Evolutionary conservation across 768 basidiomycete species (phyloP).

Genomic region (Amyloporia xantha): DNA sequence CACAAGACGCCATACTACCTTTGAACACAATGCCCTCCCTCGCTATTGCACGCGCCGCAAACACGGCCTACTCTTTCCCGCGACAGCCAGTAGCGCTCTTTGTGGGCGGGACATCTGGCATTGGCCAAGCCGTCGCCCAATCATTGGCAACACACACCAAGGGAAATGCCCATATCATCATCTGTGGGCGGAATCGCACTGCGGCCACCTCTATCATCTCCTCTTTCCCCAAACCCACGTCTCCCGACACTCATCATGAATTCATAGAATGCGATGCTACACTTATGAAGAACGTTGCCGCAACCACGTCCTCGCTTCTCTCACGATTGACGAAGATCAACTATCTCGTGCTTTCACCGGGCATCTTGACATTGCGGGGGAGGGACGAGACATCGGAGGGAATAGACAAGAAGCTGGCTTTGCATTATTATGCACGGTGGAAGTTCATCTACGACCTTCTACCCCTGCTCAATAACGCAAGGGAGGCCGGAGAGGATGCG

Average conservation of each 20-base stretch:
- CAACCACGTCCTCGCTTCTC: slow-evolving; percentile 24
- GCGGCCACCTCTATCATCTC: slow-evolving; percentile 44
- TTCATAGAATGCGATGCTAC: slow-evolving; percentile 49
- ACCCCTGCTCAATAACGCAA: slow-evolving; percentile 37
- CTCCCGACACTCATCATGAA: slow-evolving; percentile 27
- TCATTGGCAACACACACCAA: slow-evolving; percentile 39
- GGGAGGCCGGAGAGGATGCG: slow-evolving; percentile 40
- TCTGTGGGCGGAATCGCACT: slow-evolving; percentile 43
- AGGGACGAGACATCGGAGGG: slow-evolving; percentile 39
- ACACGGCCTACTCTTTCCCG: slow-evolving; percentile 13
- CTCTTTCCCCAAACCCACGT: slow-evolving; percentile 30
- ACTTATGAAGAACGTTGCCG: slow-evolving; percentile 42
- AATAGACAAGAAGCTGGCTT: slow-evolving; percentile 33
- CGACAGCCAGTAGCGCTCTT: slow-evolving; percentile 26
- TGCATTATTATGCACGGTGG: slow-evolving; percentile 48
- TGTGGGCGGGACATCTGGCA: slow-evolving; percentile 29
- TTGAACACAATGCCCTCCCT: slow-evolving; percentile 9
- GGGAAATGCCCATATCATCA: slow-evolving; percentile 44
- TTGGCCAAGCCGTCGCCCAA: slow-evolving; percentile 39
- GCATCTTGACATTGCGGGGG: slow-evolving; percentile 22
- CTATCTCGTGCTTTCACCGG: slow-evolving; percentile 43
- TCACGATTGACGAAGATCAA: slow-evolving; percentile 41
- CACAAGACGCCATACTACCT: too few species aligned
- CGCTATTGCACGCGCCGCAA: slow-evolving; percentile 10
- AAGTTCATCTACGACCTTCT: slow-evolving; percentile 40